A percentile compares a stretch with the other conserved stretches of the same genome.
phyloP scores from a whole-genome alignment of 176 grass and related monocot species.

The Secale cereale region DNA sequence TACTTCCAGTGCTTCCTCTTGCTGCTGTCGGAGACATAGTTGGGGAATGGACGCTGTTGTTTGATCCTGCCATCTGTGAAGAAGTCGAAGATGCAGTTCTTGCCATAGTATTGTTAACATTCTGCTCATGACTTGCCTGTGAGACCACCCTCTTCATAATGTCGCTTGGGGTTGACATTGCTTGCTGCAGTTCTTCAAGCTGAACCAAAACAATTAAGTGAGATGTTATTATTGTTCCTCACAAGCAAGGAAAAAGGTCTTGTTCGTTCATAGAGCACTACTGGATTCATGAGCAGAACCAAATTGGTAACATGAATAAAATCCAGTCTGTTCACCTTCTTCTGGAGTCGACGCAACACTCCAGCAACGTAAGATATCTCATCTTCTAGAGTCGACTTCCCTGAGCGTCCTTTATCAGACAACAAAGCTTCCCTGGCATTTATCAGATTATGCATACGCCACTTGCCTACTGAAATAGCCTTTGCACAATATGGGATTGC shows the following conservation, averaged over 20 bases:
- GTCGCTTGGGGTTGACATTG: conserved; percentile 1
- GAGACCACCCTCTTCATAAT: no score
- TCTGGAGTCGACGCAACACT: conserved; percentile 66
- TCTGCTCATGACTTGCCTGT: not conserved
- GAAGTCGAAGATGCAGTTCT: no score
- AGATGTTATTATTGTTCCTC: not conserved
- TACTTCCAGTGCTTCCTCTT: no score
- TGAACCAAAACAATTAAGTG: not conserved
- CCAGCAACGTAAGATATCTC: conserved; percentile 66
- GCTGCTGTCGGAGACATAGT: no score
- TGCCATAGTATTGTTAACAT: no score
- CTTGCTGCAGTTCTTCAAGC: not conserved
- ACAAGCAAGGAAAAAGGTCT: not conserved
- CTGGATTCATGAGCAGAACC: not conserved
- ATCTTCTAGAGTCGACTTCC: conserved; percentile 39
- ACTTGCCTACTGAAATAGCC: conserved; percentile 70
- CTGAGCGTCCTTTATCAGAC: conserved; percentile 23
- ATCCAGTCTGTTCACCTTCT: conserved; percentile 56
- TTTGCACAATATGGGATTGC: conserved; percentile 73
- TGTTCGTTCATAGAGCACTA: not conserved
- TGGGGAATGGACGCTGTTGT: no score
- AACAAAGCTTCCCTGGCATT: conserved; percentile 24
- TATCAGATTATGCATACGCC: conserved; percentile 49
- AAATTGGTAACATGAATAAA: not conserved
- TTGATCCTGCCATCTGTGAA: no score